Evolutionary conservation across 2,329 filamentous ascomycete genomes (phyloP).

Genomic region (Thielaviopsis ethacetica): DNA sequence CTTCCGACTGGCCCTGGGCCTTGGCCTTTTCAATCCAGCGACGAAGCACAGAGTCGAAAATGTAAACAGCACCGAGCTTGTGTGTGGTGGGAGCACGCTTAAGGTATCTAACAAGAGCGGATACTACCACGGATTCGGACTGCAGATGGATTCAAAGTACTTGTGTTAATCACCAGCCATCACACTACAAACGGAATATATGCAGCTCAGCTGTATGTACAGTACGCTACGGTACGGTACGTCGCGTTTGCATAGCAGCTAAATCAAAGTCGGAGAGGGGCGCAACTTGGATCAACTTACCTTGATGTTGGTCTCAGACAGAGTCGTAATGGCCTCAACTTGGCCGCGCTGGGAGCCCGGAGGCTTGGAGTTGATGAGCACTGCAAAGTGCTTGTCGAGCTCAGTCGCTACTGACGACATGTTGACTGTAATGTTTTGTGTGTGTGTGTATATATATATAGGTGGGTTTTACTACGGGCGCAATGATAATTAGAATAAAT

Average conservation of each 20-base stretch:
- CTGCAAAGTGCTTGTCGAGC: constrained; percentile 76
- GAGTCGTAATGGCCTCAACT: constrained; percentile 69
- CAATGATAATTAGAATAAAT: background rate
- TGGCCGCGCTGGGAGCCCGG: constrained; percentile 89
- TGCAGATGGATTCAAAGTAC: constrained; percentile 22
- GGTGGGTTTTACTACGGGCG: background rate
- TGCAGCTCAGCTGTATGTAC: background rate
- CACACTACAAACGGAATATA: background rate
- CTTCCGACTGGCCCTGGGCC: constrained; percentile 64
- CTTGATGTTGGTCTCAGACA: constrained; percentile 83
- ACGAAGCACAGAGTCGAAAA: constrained; percentile 98
- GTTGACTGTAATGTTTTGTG: constrained; percentile 15
- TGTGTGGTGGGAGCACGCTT: constrained; percentile 88
- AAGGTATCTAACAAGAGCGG: constrained; percentile 52
- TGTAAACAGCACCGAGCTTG: constrained; percentile 97
- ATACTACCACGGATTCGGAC: constrained; percentile 87
- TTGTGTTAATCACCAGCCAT: constrained; percentile 1
- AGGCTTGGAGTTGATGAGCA: constrained; percentile 78
- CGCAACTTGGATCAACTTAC: constrained; percentile 31
- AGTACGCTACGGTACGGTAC: too few relatives aligned
- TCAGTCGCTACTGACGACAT: constrained; percentile 82
- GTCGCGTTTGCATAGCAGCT: background rate
- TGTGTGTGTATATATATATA: background rate
- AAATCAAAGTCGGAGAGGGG: too few relatives aligned
- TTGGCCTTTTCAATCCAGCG: constrained; percentile 97